A percentile compares a stretch with the other conserved stretches of the same genome.
These are phyloP conservation scores for Nepenthes gracilis DNA, from an alignment of 148 eudicot genomes.

Conservation along the genomic window DNA sequence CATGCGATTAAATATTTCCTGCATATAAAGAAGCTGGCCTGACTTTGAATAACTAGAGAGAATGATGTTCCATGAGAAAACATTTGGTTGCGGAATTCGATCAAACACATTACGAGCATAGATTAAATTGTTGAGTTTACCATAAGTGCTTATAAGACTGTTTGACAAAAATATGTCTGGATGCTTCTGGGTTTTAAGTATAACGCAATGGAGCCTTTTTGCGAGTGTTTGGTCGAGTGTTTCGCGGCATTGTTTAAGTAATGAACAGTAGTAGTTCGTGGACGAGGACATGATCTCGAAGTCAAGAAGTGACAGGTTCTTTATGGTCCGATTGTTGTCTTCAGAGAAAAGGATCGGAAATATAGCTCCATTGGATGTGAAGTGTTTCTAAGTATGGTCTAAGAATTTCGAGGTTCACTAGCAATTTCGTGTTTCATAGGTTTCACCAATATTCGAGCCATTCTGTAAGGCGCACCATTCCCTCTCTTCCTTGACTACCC, in stretches of 20 bases:
- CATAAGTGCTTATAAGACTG: constrained; percentile 32
- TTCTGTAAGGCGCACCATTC: too few relatives aligned
- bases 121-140: constrained; percentile 14
- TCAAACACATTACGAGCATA: constrained; percentile 87
- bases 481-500: too few relatives aligned
- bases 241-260: constrained; percentile 67
- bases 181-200: constrained; percentile 35
- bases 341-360: background rate
- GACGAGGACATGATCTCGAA: constrained; percentile 22
- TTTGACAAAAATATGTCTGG: constrained; percentile 53
- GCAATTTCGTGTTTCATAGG: too few relatives aligned
- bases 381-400: too few relatives aligned
- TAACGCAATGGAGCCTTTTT: constrained; percentile 49
- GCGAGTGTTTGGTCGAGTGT: constrained; percentile 32
- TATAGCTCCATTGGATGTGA: background rate
- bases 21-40: constrained; percentile 38
- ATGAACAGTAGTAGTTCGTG: constrained; percentile 44
- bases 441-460: too few relatives aligned
- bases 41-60: constrained; percentile 56
- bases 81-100: constrained; percentile 50
- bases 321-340: background rate
- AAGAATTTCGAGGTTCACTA: too few relatives aligned
- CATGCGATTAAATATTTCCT: constrained; percentile 37
- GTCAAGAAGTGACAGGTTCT: constrained; percentile 10
- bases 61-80: constrained; percentile 74